Evolutionary conservation across 129 eudicot species (phyloP).

Genomic region (Deinandra increscens): DNA sequence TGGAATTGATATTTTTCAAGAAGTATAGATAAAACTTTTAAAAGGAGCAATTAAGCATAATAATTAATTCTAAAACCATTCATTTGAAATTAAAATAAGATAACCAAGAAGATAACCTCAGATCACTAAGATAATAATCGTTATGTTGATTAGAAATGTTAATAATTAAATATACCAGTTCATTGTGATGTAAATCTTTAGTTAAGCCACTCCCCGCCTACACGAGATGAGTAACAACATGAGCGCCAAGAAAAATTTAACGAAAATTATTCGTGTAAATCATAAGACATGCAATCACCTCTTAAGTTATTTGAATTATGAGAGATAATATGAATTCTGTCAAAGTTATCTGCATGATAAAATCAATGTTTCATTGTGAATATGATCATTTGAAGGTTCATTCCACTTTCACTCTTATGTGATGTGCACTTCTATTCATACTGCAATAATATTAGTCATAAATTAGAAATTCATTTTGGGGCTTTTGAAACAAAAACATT

Average conservation of each 20-base stretch:
- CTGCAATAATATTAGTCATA: conserved; percentile 40
- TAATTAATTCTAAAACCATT: background rate
- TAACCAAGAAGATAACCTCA: background rate
- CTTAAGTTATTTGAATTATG: conserved; percentile 34
- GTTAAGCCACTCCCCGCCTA: conserved; percentile 26
- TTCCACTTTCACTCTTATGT: conserved; percentile 50
- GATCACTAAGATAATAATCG: background rate
- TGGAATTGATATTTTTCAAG: too few species aligned
- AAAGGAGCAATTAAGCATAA: background rate
- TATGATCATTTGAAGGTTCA: conserved; percentile 74
- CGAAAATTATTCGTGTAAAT: background rate
- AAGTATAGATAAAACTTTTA: too few species aligned
- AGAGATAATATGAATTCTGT: conserved; percentile 46
- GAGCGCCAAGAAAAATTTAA: background rate
- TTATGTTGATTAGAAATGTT: background rate
- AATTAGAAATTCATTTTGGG: too few species aligned
- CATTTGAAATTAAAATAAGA: background rate
- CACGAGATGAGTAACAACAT: conserved; percentile 33
- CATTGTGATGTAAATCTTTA: conserved; percentile 30
- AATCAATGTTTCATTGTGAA: conserved; percentile 75
- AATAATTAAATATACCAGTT: conserved; percentile 50
- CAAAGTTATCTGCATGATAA: conserved; percentile 54
- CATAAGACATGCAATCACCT: conserved; percentile 28
- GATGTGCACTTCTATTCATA: conserved; percentile 75
- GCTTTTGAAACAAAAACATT: background rate